phyloP scores from a whole-genome alignment of 345 rosid species.

The Eucalyptus cloeziana region DNA sequence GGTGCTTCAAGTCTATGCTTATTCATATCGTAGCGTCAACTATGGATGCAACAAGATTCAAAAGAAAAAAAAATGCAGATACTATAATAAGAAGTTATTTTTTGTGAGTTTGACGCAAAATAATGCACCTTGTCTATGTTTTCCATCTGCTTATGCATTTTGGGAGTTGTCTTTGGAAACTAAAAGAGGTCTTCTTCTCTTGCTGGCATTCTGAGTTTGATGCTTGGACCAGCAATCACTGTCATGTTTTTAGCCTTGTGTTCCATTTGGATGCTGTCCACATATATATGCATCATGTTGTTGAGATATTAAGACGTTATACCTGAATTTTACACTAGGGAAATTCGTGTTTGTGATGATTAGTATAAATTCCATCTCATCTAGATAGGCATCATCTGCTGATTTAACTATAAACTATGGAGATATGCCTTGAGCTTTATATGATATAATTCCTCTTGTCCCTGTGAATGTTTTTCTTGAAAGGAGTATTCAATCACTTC shows the following conservation, averaged over 20 bases:
- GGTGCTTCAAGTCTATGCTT: background rate
- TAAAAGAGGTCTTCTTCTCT: background rate
- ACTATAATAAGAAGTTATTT: background rate
- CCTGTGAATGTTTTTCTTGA: background rate
- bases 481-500: constrained; percentile 61
- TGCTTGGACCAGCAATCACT: background rate
- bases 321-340: background rate
- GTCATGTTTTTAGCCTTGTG: background rate
- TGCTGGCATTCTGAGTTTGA: background rate
- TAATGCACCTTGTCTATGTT: background rate
- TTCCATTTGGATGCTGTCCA: background rate
- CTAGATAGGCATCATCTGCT: background rate
- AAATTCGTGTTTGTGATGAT: background rate
- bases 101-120: background rate
- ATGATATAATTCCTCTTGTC: background rate
- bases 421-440: background rate
- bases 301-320: background rate
- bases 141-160: background rate
- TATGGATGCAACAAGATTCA: background rate
- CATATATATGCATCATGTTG: background rate
- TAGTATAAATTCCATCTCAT: background rate
- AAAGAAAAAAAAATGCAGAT: background rate
- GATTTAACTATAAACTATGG: background rate
- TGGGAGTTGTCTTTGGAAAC: background rate
- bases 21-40: background rate